phyloP scores from a whole-genome alignment of 805 yeast genomes.

The Pichia membranifaciens region DNA sequence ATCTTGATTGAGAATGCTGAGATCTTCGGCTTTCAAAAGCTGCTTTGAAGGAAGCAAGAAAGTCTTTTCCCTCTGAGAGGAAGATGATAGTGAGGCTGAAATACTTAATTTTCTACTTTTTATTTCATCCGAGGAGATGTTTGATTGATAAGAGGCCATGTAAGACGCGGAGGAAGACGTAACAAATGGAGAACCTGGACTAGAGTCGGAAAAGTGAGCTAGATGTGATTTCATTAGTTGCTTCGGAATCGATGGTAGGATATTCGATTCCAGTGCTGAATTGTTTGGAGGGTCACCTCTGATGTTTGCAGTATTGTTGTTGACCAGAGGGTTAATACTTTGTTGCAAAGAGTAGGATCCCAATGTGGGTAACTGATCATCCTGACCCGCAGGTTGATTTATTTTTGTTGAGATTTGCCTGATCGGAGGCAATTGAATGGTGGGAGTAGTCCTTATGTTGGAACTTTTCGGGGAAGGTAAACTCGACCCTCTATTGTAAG shows the following conservation, averaged over 20 bases:
- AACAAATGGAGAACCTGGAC: no score
- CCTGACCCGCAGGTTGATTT: no score
- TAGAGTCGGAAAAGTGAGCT: no score
- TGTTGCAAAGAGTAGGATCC: constrained; percentile 1
- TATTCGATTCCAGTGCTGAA: background rate
- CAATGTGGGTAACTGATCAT: background rate
- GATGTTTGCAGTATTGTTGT: no score
- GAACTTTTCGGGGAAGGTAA: background rate
- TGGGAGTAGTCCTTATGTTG: background rate
- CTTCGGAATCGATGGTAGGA: constrained; percentile 1
- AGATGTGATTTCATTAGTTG: background rate
- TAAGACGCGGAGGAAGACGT: no score
- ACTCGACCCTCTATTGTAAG: no score
- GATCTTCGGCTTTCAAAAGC: background rate
- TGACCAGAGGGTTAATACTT: background rate
- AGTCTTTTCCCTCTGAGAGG: background rate
- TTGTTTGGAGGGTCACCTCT: background rate
- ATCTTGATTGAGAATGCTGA: background rate
- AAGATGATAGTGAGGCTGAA: background rate
- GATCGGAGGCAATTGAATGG: constrained; percentile 6
- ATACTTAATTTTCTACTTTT: no score
- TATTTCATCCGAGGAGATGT: no score
- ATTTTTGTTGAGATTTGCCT: background rate
- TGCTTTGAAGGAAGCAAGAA: background rate
- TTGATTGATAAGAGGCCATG: no score